A percentile compares a stretch with the other conserved stretches of the same genome.
phyloP scores from a whole-genome alignment of 2,329 filamentous ascomycete species.

The Piedraia hortae region DNA sequence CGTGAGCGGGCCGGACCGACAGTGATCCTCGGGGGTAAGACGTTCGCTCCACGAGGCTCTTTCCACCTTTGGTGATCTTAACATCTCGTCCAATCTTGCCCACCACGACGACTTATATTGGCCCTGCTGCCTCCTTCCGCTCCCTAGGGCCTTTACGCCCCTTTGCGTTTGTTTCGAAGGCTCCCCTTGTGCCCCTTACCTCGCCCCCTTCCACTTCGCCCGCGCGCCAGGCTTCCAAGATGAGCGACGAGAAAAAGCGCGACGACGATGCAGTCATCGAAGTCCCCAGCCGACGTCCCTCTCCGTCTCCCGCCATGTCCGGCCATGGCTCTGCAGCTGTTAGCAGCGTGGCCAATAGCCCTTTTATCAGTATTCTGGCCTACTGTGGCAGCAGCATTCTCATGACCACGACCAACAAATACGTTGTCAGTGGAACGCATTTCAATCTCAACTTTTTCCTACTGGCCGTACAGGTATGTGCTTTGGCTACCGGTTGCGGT shows the following conservation, averaged over 20 bases:
- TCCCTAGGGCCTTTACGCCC: slow-evolving; percentile 1
- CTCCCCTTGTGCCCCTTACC: slow-evolving; percentile 23
- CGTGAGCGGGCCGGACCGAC: too few relatives aligned
- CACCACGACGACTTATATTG: slow-evolving; percentile 1
- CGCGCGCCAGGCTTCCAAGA: slow-evolving; percentile 20
- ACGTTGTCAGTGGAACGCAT: slow-evolving; percentile 64
- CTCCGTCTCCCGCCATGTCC: slow-evolving; percentile 2
- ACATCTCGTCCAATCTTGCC: neutral
- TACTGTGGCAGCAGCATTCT: slow-evolving; percentile 94
- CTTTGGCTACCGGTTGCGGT: too few relatives aligned
- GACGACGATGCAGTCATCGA: slow-evolving; percentile 10
- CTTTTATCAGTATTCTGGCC: slow-evolving; percentile 51
- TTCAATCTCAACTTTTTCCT: slow-evolving; percentile 98
- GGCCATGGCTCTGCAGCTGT: slow-evolving; percentile 1
- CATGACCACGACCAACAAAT: slow-evolving; percentile 99
- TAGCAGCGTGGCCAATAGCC: slow-evolving; percentile 28
- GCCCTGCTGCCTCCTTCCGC: slow-evolving; percentile 1
- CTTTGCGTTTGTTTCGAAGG: neutral
- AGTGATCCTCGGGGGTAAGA: too few relatives aligned
- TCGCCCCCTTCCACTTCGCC: slow-evolving; percentile 41
- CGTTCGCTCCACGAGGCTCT: slow-evolving; percentile 1
- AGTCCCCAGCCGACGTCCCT: slow-evolving; percentile 18
- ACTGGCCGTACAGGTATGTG: slow-evolving; percentile 65
- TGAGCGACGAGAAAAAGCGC: neutral
- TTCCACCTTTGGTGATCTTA: neutral